phyloP scores from a whole-genome alignment of 352 stramenopile genomes.

The Thalassiosira mediterranea region DNA sequence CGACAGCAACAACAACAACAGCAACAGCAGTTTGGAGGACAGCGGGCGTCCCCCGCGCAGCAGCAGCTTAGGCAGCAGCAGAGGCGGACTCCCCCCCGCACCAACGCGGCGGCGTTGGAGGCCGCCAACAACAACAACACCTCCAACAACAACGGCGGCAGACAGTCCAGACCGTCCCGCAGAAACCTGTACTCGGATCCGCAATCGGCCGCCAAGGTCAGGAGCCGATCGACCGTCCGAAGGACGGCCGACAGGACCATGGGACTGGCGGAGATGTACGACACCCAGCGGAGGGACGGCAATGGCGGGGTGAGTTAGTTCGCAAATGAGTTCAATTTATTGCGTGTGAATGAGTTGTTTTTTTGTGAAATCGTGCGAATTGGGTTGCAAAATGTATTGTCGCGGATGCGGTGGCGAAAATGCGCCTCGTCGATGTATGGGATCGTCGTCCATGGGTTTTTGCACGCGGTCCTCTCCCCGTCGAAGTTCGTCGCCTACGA shows the following conservation, averaged over 20 bases:
- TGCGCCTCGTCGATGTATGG: too few species aligned
- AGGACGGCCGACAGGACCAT: constrained; percentile 28
- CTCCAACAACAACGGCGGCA: constrained; percentile 2
- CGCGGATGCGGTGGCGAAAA: too few species aligned
- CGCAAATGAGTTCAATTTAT: too few species aligned
- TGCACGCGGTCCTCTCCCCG: too few species aligned
- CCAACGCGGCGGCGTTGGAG: background rate
- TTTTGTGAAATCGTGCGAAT: too few species aligned
- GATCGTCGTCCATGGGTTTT: too few species aligned
- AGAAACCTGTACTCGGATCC: too few species aligned
- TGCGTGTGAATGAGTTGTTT: too few species aligned
- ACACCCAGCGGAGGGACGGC: too few species aligned
- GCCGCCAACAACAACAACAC: constrained; percentile 22
- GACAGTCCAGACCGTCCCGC: background rate
- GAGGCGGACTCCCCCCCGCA: background rate
- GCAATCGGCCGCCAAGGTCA: background rate
- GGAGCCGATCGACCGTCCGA: constrained; percentile 36
- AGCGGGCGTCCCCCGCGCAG: background rate
- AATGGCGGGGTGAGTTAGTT: too few species aligned
- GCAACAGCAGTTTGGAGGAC: background rate
- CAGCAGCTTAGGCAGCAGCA: constrained; percentile 3
- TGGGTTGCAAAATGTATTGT: too few species aligned
- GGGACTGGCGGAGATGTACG: constrained; percentile 10
- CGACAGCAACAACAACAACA: constrained; percentile 5
- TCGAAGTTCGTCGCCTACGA: too few species aligned